A percentile compares a stretch with the other conserved stretches of the same genome.
These are phyloP conservation scores for Epichloe uncinata DNA, from an alignment of 2,329 filamentous ascomycete genomes.

Conservation along the genomic window DNA sequence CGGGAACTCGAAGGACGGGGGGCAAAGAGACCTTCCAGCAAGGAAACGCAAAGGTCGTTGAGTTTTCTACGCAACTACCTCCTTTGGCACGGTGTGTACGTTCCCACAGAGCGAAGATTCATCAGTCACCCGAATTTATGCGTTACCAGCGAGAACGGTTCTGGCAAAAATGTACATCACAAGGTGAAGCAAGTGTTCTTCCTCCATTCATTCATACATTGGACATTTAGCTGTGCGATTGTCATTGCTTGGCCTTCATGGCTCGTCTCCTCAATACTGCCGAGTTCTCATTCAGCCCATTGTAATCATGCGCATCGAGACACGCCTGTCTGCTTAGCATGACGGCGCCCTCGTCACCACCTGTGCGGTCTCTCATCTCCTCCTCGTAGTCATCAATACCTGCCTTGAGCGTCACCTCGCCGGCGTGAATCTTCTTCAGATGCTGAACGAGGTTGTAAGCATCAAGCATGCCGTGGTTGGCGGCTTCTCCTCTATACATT, in stretches of 20 bases:
- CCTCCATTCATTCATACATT: background rate
- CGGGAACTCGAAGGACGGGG: no score
- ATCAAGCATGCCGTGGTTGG: constrained; percentile 28
- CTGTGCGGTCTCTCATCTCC: constrained; percentile 17
- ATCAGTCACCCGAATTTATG: no score
- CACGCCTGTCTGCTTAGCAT: constrained; percentile 20
- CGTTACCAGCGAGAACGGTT: no score
- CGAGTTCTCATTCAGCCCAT: constrained; percentile 19
- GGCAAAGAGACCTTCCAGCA: no score
- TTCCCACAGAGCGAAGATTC: no score
- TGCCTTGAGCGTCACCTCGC: constrained; percentile 3
- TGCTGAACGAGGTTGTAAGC: constrained; percentile 17
- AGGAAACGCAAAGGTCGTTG: no score
- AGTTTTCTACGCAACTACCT: no score
- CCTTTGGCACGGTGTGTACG: no score
- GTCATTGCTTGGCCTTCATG: background rate
- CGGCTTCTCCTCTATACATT: constrained; percentile 32
- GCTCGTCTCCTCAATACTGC: constrained; percentile 17
- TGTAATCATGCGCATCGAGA: constrained; percentile 19
- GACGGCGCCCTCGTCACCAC: constrained; percentile 13
- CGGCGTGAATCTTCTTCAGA: constrained; percentile 10
- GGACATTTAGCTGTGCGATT: background rate
- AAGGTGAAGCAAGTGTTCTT: no score
- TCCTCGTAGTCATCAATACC: constrained; percentile 17
- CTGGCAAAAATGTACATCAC: no score